A percentile compares a stretch with the other conserved stretches of the same genome.
Evolutionary conservation across 2,329 filamentous ascomycete genomes (phyloP).

Genomic region (Bisporella sp.): DNA sequence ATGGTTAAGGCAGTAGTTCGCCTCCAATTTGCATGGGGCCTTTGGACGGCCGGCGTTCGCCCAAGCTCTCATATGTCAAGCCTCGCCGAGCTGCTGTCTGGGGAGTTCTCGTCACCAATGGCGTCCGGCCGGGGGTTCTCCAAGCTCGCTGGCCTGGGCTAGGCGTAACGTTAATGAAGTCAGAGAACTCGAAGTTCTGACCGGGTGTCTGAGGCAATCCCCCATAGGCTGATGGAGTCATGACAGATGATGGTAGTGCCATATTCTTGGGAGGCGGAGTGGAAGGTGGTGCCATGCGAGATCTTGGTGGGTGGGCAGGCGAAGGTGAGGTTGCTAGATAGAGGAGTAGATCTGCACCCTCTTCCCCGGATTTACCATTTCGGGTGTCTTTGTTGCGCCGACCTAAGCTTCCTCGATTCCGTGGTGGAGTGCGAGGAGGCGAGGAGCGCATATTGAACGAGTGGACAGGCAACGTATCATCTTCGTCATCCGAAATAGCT

Average conservation of each 20-base stretch:
- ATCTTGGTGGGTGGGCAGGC: conserved; percentile 57
- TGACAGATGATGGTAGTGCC: conserved; percentile 74
- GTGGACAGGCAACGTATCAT: conserved; percentile 69
- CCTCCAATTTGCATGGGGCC: conserved; percentile 57
- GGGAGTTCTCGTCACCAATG: conserved; percentile 22
- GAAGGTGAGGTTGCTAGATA: conserved; percentile 91
- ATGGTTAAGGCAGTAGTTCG: conserved; percentile 45
- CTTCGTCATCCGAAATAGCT: conserved; percentile 70
- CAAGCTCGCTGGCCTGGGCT: conserved; percentile 87
- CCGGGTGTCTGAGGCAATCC: conserved; percentile 70
- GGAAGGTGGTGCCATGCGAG: conserved; percentile 61
- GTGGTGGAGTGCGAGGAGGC: conserved; percentile 74
- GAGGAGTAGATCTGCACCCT: conserved; percentile 73
- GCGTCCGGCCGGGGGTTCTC: conserved; percentile 31
- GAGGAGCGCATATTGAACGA: conserved; percentile 74
- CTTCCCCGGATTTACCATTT: conserved; percentile 58
- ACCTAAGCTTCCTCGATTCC: conserved; percentile 41
- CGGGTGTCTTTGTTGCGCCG: conserved; percentile 42
- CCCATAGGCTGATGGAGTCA: conserved; percentile 70
- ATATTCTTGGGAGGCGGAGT: conserved; percentile 69
- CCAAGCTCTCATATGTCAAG: conserved; percentile 23
- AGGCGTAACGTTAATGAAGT: conserved; percentile 96
- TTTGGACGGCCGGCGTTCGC: conserved; percentile 28
- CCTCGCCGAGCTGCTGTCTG: conserved; percentile 19
- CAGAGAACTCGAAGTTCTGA: conserved; percentile 83